These are phyloP conservation scores for Botryotinia convoluta DNA, from an alignment of 2,329 filamentous ascomycete genomes.

Conservation along the genomic window DNA sequence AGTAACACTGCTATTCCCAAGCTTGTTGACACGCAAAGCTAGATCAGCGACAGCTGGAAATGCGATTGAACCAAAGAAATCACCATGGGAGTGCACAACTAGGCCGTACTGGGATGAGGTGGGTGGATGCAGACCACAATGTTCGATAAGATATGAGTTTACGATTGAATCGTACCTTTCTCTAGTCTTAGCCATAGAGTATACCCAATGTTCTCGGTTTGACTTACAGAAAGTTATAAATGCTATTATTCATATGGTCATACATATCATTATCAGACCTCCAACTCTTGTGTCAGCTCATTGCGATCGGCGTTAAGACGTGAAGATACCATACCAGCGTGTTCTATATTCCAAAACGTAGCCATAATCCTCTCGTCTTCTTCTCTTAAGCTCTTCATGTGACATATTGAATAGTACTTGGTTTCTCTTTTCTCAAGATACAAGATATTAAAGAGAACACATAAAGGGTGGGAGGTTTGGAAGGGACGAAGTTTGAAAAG, in stretches of 20 bases:
- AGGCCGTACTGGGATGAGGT: conserved; percentile 73
- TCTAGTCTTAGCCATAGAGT: not conserved
- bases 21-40: conserved; percentile 75
- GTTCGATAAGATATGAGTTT: conserved; percentile 80
- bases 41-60: conserved; percentile 83
- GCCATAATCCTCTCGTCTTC: conserved; percentile 69
- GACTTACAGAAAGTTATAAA: conserved; percentile 73
- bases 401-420: conserved; percentile 27
- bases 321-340: conserved; percentile 60
- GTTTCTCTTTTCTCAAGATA: not conserved
- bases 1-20: conserved; percentile 82
- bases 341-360: conserved; percentile 81
- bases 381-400: conserved; percentile 53
- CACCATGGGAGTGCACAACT: conserved; percentile 79
- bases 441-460: not conserved
- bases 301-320: not conserved
- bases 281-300: conserved; percentile 8
- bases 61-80: conserved; percentile 78
- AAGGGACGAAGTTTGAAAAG: not conserved
- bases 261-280: conserved; percentile 97
- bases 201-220: not conserved
- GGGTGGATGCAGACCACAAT: conserved; percentile 71
- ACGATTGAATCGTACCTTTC: conserved; percentile 79
- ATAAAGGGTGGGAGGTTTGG: not conserved
- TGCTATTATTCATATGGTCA: conserved; percentile 85